phyloP scores from a whole-genome alignment of 2,329 filamentous ascomycete genomes.

The Aspergillus piperis region DNA sequence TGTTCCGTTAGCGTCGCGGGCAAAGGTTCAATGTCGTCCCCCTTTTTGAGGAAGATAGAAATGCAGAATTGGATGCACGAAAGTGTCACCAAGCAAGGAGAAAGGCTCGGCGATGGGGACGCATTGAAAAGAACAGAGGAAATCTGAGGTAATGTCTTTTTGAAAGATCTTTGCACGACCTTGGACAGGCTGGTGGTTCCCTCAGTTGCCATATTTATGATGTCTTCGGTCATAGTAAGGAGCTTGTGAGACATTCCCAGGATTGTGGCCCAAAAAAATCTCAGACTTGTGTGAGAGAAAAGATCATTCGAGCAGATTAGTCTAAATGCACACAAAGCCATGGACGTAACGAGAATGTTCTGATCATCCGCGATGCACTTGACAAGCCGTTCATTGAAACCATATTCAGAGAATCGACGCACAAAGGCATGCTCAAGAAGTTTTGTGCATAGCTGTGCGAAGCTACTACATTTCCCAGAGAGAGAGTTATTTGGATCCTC shows the following conservation, averaged over 20 bases:
- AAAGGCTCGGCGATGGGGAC: slow-evolving; percentile 21
- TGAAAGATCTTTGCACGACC: slow-evolving; percentile 32
- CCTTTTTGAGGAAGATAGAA: slow-evolving; percentile 34
- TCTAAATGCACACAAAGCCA: slow-evolving; percentile 37
- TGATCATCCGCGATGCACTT: slow-evolving; percentile 60
- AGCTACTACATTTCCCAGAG: slow-evolving; percentile 53
- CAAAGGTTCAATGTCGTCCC: slow-evolving; percentile 30
- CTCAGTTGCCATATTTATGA: slow-evolving; percentile 26
- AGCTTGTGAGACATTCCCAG: slow-evolving; percentile 30
- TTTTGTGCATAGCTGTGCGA: slow-evolving; percentile 59
- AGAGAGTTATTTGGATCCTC: slow-evolving; percentile 48
- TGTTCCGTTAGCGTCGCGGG: slow-evolving; percentile 28
- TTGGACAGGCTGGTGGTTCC: slow-evolving; percentile 32
- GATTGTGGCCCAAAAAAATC: slow-evolving; percentile 35
- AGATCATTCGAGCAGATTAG: slow-evolving; percentile 32
- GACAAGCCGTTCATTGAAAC: slow-evolving; percentile 69
- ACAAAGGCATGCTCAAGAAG: slow-evolving; percentile 47
- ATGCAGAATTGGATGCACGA: slow-evolving; percentile 36
- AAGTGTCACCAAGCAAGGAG: slow-evolving; percentile 37
- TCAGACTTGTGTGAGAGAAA: slow-evolving; percentile 31
- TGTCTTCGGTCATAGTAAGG: slow-evolving; percentile 31
- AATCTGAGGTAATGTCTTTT: slow-evolving; percentile 26
- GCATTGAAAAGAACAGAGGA: slow-evolving; percentile 29
- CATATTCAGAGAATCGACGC: slow-evolving; percentile 68
- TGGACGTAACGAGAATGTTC: slow-evolving; percentile 48